A percentile compares a stretch with the other conserved stretches of the same genome.
Evolutionary conservation across 83 land plant genomes (phyloP).

Genomic region (Thuja plicata): DNA sequence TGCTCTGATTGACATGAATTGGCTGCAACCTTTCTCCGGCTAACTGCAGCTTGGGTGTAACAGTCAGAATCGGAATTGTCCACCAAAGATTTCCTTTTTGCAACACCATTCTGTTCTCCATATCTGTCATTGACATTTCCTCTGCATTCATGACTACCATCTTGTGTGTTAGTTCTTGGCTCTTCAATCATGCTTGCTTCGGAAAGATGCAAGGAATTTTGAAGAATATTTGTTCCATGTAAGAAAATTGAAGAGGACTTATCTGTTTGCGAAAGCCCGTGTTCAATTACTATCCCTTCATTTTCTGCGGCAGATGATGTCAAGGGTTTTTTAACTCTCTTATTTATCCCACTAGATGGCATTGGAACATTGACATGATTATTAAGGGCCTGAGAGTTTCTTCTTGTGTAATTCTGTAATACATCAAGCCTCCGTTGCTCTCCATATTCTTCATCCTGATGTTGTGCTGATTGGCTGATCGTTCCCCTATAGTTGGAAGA

Average conservation of each 20-base stretch:
- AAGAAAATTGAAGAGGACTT: background rate
- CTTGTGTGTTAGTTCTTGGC: background rate
- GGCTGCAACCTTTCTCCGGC: background rate
- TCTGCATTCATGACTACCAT: background rate
- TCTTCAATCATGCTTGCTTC: background rate
- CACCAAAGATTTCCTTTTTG: background rate
- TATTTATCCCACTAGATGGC: background rate
- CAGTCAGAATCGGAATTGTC: background rate
- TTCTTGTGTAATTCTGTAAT: background rate
- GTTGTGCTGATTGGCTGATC: background rate
- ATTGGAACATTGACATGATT: background rate
- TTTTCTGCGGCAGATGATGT: background rate
- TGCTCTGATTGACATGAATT: background rate
- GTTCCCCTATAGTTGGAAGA: background rate
- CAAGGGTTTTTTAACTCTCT: background rate
- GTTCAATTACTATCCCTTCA: background rate
- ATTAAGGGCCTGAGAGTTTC: background rate
- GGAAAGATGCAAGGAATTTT: background rate
- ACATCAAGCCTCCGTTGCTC: background rate
- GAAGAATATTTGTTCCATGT: background rate
- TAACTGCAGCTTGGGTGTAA: background rate
- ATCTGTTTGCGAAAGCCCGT: background rate
- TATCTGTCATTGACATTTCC: background rate
- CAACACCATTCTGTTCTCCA: background rate
- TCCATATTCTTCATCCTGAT: background rate